A percentile compares a stretch with the other conserved stretches of the same genome.
Conservation (phyloP, 2,329 filamentous ascomycete species). For the Fusarium goolgardi region DNA sequence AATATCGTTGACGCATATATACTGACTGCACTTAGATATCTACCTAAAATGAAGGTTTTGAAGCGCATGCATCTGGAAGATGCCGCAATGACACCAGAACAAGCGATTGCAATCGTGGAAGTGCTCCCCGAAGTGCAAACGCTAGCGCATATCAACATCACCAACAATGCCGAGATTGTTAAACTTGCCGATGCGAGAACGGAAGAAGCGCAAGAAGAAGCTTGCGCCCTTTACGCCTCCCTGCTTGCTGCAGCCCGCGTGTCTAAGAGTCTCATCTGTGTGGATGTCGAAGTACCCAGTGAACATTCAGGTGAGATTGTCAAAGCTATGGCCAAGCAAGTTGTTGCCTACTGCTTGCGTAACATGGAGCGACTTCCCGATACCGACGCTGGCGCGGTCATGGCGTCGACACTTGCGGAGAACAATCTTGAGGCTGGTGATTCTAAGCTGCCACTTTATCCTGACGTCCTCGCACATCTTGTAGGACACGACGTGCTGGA, state of each 20-base stretch:
- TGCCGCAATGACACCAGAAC: slow-evolving; percentile 84
- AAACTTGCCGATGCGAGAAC: slow-evolving; percentile 79
- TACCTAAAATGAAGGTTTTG: slow-evolving; percentile 80
- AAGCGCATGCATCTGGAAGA: slow-evolving; percentile 90
- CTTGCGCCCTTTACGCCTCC: slow-evolving; percentile 92
- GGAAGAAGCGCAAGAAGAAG: slow-evolving; percentile 87
- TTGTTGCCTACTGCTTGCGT: slow-evolving; percentile 91
- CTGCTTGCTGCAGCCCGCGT: slow-evolving; percentile 88
- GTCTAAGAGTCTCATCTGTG: slow-evolving; percentile 83
- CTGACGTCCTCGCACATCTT: slow-evolving; percentile 87
- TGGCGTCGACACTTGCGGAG: slow-evolving; percentile 58
- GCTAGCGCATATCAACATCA: slow-evolving; percentile 86
- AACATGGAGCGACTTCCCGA: slow-evolving; percentile 88
- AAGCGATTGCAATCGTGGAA: slow-evolving; percentile 91
- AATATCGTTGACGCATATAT: background rate
- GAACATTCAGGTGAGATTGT: slow-evolving; percentile 88
- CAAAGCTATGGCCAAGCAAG: slow-evolving; percentile 90
- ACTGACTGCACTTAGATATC: slow-evolving; percentile 62
- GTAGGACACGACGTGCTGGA: slow-evolving; percentile 74
- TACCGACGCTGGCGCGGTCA: slow-evolving; percentile 65
- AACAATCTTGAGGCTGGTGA: slow-evolving; percentile 48
- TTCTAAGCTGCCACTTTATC: slow-evolving; percentile 61
- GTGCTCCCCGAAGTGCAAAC: slow-evolving; percentile 84
- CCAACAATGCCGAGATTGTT: slow-evolving; percentile 81
- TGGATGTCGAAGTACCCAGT: slow-evolving; percentile 90